Percentiles rank a stretch among this genome's conserved stretches.
Evolutionary conservation across 495 filamentous ascomycete genomes (phyloP).

Genomic region (Pseudevernia furfuracea): DNA sequence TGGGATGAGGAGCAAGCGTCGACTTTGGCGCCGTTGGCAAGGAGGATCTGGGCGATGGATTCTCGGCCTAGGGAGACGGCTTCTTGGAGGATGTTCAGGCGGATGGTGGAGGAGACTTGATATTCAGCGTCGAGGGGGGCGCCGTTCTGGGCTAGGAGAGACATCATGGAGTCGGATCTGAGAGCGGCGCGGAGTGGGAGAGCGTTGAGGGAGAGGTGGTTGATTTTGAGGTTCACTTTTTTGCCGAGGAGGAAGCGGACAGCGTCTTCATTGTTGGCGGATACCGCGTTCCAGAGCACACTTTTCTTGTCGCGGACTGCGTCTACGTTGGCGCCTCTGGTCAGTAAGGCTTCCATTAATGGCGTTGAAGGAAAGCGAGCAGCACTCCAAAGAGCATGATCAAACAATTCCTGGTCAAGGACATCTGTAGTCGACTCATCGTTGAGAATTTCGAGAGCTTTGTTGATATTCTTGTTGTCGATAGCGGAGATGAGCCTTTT

Average conservation of each 20-base stretch:
- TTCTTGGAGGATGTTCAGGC: constrained; percentile 9
- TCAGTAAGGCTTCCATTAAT: constrained; percentile 7
- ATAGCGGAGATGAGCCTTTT: constrained; percentile 3
- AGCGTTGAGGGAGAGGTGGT: constrained; percentile 5
- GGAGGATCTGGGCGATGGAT: neutral
- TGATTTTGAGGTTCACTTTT: neutral
- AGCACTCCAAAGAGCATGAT: constrained; percentile 8
- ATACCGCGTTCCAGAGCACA: constrained; percentile 5
- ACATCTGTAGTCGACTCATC: neutral
- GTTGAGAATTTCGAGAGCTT: constrained; percentile 1
- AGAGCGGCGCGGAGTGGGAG: constrained; percentile 6
- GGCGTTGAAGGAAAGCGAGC: neutral
- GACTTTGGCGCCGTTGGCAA: neutral
- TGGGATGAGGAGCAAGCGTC: constrained; percentile 7
- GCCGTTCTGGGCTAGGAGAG: constrained; percentile 5
- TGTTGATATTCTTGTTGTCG: neutral
- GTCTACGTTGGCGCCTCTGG: constrained; percentile 8
- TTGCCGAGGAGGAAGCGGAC: constrained; percentile 3
- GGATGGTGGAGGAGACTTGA: neutral
- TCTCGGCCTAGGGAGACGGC: neutral
- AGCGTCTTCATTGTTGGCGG: neutral
- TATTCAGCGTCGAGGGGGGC: constrained; percentile 1
- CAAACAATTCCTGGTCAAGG: constrained; percentile 5
- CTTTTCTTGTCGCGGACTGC: constrained; percentile 10
- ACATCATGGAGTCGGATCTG: constrained; percentile 9